Base-by-base conservation (phyloP, 2,329 filamentous ascomycete genomes). In the Paecilomyces dactylethromorphus region DNA sequence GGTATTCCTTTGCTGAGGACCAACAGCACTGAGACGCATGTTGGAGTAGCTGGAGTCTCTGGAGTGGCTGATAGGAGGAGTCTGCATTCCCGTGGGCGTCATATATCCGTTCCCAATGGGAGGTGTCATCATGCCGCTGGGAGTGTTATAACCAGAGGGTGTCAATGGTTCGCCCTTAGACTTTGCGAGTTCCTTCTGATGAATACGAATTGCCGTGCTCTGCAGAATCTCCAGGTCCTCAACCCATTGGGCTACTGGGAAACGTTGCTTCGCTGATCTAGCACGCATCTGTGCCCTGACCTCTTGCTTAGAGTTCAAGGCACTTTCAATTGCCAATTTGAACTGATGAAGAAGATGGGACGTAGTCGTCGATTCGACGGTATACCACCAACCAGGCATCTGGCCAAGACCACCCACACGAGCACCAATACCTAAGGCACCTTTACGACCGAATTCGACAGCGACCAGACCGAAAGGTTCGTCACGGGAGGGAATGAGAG, bases 351-450 rank as follows among this genome's bases (percentile, higher is more conserved):
- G 76, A 51, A 87, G 73, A 73, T 88, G 86, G 51, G 80, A 80
- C 0, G 85, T 86, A 1, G 83, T 83, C 5, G 81, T 85, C 0
- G 84, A 87, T 68, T 88, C 86, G 58, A 88, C 82, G 0, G 86
- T 87, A 69, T 84, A 88, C 86, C 86, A 88, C 82, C 85, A 88
- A 24, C 86, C 86, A 21, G 86, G 86, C 85, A 88, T 88, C 67
- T 87, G 83, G n/a, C 86, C 85, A 22, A 88, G 78, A 57, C 86
- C 86, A 63, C 86, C 86, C 39, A 88, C 86, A 57, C 85, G 79
- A 39, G 85, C 84, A 53, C 86, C 86, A 58, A 88, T 84, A 64
- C 86, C 86, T 51, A 88, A 78, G 21, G 86, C 86, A 65, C 86
- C 86, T 69, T 88, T 88, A 24, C 86, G 79, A 58, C 86, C 86